These are phyloP conservation scores for Selaginella moellendorffii DNA, from an alignment of 75 land plant species.

Conservation along the genomic window DNA sequence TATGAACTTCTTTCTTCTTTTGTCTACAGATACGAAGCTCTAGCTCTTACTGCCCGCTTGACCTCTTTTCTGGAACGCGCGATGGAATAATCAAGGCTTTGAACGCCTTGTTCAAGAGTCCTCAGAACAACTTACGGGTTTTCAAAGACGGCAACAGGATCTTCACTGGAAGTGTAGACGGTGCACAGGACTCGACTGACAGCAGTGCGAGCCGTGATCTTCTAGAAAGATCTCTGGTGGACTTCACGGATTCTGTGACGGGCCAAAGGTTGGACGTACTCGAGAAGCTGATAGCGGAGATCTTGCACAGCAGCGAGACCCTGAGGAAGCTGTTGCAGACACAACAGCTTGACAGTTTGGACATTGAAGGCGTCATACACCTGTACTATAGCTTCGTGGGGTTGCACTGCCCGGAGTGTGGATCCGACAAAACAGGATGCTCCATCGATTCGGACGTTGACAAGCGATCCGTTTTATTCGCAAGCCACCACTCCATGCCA, in stretches of 20 bases:
- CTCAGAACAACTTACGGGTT: conserved; percentile 87
- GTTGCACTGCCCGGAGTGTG: neutral
- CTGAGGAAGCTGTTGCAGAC: conserved; percentile 39
- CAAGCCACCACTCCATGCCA: conserved; percentile 40
- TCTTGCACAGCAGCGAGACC: conserved; percentile 31
- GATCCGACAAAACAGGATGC: neutral
- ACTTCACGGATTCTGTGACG: conserved; percentile 21
- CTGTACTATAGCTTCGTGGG: conserved; percentile 37
- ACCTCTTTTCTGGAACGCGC: conserved; percentile 70
- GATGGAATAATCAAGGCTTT: conserved; percentile 53
- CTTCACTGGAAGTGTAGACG: conserved; percentile 27
- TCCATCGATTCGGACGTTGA: neutral
- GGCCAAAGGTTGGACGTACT: conserved; percentile 38
- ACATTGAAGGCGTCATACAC: conserved; percentile 94
- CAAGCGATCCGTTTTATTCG: neutral
- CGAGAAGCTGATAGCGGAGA: conserved; percentile 47
- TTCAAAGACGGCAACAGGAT: conserved; percentile 62
- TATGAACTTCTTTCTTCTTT: neutral
- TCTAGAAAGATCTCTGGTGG: conserved; percentile 35
- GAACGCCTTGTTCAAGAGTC: conserved; percentile 43
- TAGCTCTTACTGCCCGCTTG: conserved; percentile 81
- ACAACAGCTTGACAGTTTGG: conserved; percentile 67
- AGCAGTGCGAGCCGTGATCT: neutral
- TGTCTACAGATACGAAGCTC: conserved; percentile 40
- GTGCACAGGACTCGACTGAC: neutral